Evolutionary conservation across 1,284 basidiomycete species (phyloP).

Genomic region (Rhodotorula sp.): DNA sequence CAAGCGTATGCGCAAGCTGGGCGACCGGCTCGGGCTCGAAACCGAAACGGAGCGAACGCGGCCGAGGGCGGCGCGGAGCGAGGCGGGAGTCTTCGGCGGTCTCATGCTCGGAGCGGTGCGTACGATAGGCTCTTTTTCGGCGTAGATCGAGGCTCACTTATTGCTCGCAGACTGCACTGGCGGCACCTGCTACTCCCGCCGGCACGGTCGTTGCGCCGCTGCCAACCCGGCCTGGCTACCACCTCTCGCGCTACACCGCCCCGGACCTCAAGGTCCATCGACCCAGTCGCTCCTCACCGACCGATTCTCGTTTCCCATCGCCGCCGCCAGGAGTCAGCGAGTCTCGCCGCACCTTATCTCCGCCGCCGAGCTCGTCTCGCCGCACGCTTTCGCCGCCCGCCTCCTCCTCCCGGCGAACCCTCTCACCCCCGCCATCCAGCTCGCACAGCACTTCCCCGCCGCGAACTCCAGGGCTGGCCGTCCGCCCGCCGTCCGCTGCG

Average conservation of each 20-base stretch:
- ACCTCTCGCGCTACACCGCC: constrained; percentile 60
- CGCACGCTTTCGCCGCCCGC: not conserved
- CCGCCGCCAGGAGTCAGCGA: not conserved
- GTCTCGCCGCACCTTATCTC: not conserved
- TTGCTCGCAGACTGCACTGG: constrained; percentile 48
- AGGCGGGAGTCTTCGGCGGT: constrained; percentile 70
- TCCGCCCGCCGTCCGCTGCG: not conserved
- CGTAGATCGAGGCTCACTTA: too few species aligned
- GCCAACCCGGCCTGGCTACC: constrained; percentile 66
- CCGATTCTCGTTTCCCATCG: not conserved
- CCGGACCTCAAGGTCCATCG: not conserved
- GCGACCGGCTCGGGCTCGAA: constrained; percentile 30
- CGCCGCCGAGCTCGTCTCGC: not conserved
- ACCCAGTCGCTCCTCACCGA: not conserved
- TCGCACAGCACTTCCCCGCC: not conserved
- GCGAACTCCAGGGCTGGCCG: not conserved
- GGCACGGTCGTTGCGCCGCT: constrained; percentile 64
- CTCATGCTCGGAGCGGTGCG: constrained; percentile 65
- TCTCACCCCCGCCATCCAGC: too few species aligned
- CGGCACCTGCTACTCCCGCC: constrained; percentile 58
- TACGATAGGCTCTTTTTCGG: not conserved
- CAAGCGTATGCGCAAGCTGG: constrained; percentile 25
- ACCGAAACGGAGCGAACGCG: constrained; percentile 47
- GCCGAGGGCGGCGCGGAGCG: constrained; percentile 60
- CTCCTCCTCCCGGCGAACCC: not conserved